Evolutionary conservation across 2,329 filamentous ascomycete species (phyloP).

Genomic region (Fusarium buxicola): DNA sequence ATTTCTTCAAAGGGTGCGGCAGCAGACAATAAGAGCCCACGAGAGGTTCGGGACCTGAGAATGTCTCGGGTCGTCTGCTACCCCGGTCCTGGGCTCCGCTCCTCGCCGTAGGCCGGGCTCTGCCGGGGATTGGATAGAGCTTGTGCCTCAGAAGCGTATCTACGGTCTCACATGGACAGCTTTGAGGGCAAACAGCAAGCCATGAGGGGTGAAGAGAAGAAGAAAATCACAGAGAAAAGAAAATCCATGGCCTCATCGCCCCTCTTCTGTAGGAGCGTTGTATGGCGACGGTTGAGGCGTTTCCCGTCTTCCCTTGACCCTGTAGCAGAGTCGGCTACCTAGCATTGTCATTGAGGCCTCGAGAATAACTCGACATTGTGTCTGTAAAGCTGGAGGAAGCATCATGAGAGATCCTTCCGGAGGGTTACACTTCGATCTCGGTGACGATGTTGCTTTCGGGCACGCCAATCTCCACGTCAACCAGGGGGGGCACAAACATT

Average conservation of each 20-base stretch:
- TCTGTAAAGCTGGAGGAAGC: background rate
- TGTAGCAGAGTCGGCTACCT: background rate
- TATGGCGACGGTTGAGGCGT: conserved; percentile 14
- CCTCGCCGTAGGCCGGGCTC: conserved; percentile 30
- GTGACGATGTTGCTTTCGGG: background rate
- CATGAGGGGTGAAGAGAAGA: no score
- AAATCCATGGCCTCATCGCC: conserved; percentile 9
- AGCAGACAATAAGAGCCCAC: no score
- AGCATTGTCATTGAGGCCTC: background rate
- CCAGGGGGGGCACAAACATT: background rate
- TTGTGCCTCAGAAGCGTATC: background rate
- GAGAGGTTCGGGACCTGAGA: no score
- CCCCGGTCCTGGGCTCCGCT: conserved; percentile 31
- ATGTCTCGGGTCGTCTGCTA: background rate
- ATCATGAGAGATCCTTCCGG: background rate
- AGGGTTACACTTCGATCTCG: conserved; percentile 9
- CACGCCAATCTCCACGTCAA: conserved; percentile 4
- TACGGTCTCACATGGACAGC: conserved; percentile 27
- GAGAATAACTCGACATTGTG: background rate
- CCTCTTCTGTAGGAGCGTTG: conserved; percentile 20
- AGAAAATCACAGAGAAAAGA: conserved; percentile 1
- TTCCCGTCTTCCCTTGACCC: conserved; percentile 1
- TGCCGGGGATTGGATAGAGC: conserved; percentile 7
- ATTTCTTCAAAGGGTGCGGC: conserved; percentile 12
- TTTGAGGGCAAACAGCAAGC: background rate